Percentiles rank a stretch among this genome's conserved stretches.
Conservation (phyloP, 1,139 yeast genomes). For the Waltiozyma sp. region DNA sequence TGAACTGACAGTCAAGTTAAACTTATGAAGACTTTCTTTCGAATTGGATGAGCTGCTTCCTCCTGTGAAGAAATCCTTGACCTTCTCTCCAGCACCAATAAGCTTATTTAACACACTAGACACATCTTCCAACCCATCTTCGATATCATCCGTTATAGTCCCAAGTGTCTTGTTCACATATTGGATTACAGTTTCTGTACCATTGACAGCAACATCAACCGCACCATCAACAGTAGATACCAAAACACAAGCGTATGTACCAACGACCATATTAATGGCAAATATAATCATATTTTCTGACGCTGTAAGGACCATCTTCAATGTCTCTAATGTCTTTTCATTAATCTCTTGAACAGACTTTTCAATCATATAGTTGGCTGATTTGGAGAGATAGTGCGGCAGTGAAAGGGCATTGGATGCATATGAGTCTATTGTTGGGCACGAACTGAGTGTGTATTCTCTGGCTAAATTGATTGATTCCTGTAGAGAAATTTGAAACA, state of each 20-base stretch:
- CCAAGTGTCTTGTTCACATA: slow-evolving; percentile 52
- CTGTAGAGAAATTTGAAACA: slow-evolving; percentile 35
- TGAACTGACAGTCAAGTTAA: slow-evolving; percentile 48
- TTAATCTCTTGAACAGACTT: slow-evolving; percentile 36
- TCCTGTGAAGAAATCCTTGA: slow-evolving; percentile 48
- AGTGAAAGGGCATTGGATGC: slow-evolving; percentile 33
- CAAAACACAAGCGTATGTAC: slow-evolving; percentile 77
- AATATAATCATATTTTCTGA: slow-evolving; percentile 53
- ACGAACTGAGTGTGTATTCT: slow-evolving; percentile 27
- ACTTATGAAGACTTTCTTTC: slow-evolving; percentile 24
- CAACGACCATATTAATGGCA: slow-evolving; percentile 60
- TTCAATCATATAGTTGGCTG: slow-evolving; percentile 42
- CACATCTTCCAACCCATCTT: slow-evolving; percentile 47
- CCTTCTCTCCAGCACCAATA: slow-evolving; percentile 30
- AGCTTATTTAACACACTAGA: slow-evolving; percentile 42
- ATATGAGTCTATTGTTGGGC: slow-evolving; percentile 35
- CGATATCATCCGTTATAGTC: slow-evolving; percentile 44
- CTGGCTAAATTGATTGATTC: slow-evolving; percentile 28
- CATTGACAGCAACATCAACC: slow-evolving; percentile 61
- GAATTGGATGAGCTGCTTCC: slow-evolving; percentile 25
- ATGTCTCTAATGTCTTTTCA: slow-evolving; percentile 28
- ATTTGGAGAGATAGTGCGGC: slow-evolving; percentile 45
- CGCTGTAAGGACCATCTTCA: slow-evolving; percentile 39
- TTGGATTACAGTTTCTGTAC: slow-evolving; percentile 50
- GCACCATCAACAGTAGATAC: slow-evolving; percentile 66